Evolutionary conservation across 2,329 filamentous ascomycete genomes (phyloP), one percentile per base, ranked within the genome.

Genomic region (Fusarium algeriense): DNA sequence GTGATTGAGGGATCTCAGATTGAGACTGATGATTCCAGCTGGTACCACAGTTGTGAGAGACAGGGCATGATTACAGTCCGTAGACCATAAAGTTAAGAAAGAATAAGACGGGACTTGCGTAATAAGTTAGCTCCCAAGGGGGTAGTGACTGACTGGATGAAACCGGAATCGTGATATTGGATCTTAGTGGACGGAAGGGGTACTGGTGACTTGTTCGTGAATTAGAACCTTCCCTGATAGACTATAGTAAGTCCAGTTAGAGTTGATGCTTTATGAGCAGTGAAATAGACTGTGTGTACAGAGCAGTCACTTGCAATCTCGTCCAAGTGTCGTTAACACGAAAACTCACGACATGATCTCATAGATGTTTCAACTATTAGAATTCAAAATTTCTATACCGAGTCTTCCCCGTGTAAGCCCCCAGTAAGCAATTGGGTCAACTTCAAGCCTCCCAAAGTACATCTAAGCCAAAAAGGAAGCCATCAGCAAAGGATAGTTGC

Each of bases 1-100:
- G 17, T 38, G 17, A 12, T 8, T 3, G 6, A 15, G 2, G 0
- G 3, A 13, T 1, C 11, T 17, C 20, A n/a, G 32, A 28, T 28
- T 28, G 20, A 6, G 32, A 11, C 3, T 28, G 0, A 52, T 52
- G 12, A 38, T 52, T 28, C 3, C 3, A 8, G 9, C 7, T 14
- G 20, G 8, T 6, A 34, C 15, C 5, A 13, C 35, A n/a, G 8
- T 2, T 3, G 20, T 2, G 12, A 50, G 48, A 50, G 7, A 9
- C 8, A 26, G 14, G 17, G 6, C 32, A 52, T 6, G 26, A n/a
- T n/a, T 38, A 17, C 4, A n/a, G 13, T 14, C 26, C 32, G 4
- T 7, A 19, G 17, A 17, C 8, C 3, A 13, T 6, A 15, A 35
- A 35, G 13, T 9, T n/a, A n/a, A 26, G 19, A 12, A 26, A n/a